Conservation (phyloP, 1,284 basidiomycete genomes). For the Mycosarcoma mackinlayi region DNA sequence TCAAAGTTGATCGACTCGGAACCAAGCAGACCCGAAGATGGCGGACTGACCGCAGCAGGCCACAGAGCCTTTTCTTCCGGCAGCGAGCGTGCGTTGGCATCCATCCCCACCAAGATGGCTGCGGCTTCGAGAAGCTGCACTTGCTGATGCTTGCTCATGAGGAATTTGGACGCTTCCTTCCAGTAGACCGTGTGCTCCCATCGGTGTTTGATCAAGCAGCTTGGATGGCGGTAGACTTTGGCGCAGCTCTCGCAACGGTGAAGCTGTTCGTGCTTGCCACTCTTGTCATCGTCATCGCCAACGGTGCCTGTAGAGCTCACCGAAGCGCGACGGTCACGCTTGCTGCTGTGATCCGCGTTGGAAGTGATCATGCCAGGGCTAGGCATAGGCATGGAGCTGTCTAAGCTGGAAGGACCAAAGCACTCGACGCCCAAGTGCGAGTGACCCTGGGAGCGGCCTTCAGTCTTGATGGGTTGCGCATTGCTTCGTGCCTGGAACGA, state of each 20-base stretch:
- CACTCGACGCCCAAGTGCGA: constrained; percentile 62
- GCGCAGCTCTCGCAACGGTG: constrained; percentile 84
- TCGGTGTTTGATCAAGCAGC: constrained; percentile 93
- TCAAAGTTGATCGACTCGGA: constrained; percentile 69
- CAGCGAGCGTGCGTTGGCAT: constrained; percentile 76
- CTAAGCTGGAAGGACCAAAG: constrained; percentile 55
- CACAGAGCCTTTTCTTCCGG: constrained; percentile 88
- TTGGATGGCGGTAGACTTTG: constrained; percentile 91
- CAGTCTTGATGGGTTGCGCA: constrained; percentile 37
- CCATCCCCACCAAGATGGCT: constrained; percentile 80
- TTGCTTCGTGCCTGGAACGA: constrained; percentile 39
- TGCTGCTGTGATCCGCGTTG: constrained; percentile 17
- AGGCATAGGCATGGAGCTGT: constrained; percentile 48
- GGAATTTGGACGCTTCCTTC: constrained; percentile 93
- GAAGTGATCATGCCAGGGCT: constrained; percentile 39
- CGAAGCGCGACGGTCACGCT: constrained; percentile 67
- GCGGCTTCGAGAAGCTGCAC: constrained; percentile 97
- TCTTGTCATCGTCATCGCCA: constrained; percentile 72
- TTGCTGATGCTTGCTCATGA: constrained; percentile 96
- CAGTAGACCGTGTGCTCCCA: constrained; percentile 98
- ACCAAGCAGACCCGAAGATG: constrained; percentile 69
- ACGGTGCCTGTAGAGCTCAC: constrained; percentile 68
- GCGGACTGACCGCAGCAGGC: constrained; percentile 72
- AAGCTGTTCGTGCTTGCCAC: constrained; percentile 69
- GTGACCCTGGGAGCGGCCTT: constrained; percentile 51